Evolutionary conservation across 768 basidiomycete genomes (phyloP), one percentile per base, ranked within the genome.

Genomic region (Mycena polygramma): DNA sequence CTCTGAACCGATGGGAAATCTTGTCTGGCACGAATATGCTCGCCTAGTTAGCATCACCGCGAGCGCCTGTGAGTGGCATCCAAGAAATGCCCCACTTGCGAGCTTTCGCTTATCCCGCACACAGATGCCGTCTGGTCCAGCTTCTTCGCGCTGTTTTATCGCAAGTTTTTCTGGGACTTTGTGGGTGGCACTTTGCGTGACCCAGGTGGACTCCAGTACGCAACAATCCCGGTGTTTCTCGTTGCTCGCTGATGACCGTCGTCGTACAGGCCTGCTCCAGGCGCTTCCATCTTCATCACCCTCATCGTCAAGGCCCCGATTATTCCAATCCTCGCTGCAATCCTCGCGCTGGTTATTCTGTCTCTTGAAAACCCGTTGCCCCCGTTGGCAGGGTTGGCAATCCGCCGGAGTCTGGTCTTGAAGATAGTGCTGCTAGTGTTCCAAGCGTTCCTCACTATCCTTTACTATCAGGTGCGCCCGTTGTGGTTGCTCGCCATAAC

Each of bases 121-220:
- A 7, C 70, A 95, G 94, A 94, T 78, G 88, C 90, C 66, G 83
- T 95, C 14, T 95, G 94, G 94, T 91, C 93, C 17, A 84, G 88
- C 39, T 91, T 93, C 81, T 97, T 89, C 82, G 96, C 90, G 20
- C 79, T 96, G 17, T 83, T 92, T 75, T 96, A 90, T 83, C 93
- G 95, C 81, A 97, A 97, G 83, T 97, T 95, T 88, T 96, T 97
- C 83, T 97, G 94, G 93, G 96, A 97, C 83, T 95, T 97, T 78
- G 83, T 95, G n/a, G 91, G 90, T 68, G 95, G 93, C 55, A 91
- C 86, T 66, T 78, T 94, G 66, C 91, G 93, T 70, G 86, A 89
- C 78, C 93, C 93, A 36, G 93, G 93, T 82, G 93, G 93, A 62
- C 66, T 93, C 30, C 92, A 94, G 93, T 94, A 72, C 77, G 91